Evolutionary conservation across 352 stramenopile species (phyloP).

Genomic region (Aphanomyces stellatus): DNA sequence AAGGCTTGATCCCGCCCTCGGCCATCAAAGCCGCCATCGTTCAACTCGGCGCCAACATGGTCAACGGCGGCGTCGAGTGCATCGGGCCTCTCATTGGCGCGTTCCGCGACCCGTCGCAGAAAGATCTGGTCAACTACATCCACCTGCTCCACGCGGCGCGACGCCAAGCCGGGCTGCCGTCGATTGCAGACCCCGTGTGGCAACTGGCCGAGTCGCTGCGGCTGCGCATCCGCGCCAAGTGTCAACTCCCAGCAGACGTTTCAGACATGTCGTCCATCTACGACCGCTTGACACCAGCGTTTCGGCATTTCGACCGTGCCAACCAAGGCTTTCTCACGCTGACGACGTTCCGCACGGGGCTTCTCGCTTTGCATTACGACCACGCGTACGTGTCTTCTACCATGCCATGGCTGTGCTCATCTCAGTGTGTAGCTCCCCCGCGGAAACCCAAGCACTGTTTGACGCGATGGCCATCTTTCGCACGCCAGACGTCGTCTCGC

Average conservation of each 20-base stretch:
- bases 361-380: slow-evolving; percentile 37
- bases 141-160: not conserved
- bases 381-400: not conserved
- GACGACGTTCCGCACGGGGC: slow-evolving; percentile 27
- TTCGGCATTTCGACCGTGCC: slow-evolving; percentile 56
- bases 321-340: slow-evolving; percentile 42
- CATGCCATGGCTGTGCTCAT: not conserved
- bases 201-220: not conserved
- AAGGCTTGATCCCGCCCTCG: slow-evolving; percentile 32
- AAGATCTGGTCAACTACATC: slow-evolving; percentile 15
- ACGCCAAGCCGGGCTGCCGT: not conserved
- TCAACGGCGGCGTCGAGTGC: not conserved
- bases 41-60: slow-evolving; percentile 28
- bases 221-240: slow-evolving; percentile 21
- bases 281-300: slow-evolving; percentile 34
- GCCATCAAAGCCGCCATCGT: slow-evolving; percentile 49
- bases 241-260: slow-evolving; percentile 28
- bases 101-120: slow-evolving; percentile 15
- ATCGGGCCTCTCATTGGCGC: slow-evolving; percentile 29
- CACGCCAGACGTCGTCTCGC: slow-evolving; percentile 31
- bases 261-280: slow-evolving; percentile 22
- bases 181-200: not conserved
- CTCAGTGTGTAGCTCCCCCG: slow-evolving; percentile 19
- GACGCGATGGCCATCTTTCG: slow-evolving; percentile 35
- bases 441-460: slow-evolving; percentile 36